Evolutionary conservation across 2,329 filamentous ascomycete species (phyloP), one percentile per base, ranked within the genome.

Genomic region (Aureobasidium pullulans): DNA sequence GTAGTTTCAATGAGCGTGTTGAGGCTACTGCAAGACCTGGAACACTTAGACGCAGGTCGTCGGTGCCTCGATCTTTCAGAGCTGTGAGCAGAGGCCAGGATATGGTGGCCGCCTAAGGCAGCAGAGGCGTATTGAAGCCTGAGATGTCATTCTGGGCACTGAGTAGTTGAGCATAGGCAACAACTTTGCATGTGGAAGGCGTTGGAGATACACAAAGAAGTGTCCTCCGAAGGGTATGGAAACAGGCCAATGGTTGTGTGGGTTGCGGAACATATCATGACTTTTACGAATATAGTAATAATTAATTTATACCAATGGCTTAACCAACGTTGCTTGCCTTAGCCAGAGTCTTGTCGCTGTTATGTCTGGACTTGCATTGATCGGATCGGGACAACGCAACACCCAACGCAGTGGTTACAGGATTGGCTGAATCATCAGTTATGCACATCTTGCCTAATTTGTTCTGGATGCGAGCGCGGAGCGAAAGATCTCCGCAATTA

Each of bases 1-100:
- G 61, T 15, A 65, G 66, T 6, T 71, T 70, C 42, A 68, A 69
- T 19, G 66, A 68, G 60, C 66, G 65, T 53, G 39, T 70, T 10
- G 50, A 56, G 7, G 28, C 57, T 42, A 28, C 29, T 5, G 42
- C 39, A 2, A 57, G 59, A 37, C 59, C 59, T 5, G 59, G 50
- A 1, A 56, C 28, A 3, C 16, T 40, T 1, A 40, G 52, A 31
- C 40, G 52, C 42, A 44, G 52, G 32, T 46, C 52, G 11, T 56
- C 52, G 3, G 46, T 56, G 52, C 52, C 52, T 39, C 19, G 48
- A 49, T 49, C 47, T 23, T 52, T 52, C 19, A 52, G 48, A 29
- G 23, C 31, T 3, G 23, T 49, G 32, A 28, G 31, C 9, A 39
- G 48, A 13, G 48, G 34, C 29, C 48, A 36, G 40, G 32, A 52